Base-by-base conservation (phyloP, 176 grass and related monocot genomes). In the Triticum turgidum region DNA sequence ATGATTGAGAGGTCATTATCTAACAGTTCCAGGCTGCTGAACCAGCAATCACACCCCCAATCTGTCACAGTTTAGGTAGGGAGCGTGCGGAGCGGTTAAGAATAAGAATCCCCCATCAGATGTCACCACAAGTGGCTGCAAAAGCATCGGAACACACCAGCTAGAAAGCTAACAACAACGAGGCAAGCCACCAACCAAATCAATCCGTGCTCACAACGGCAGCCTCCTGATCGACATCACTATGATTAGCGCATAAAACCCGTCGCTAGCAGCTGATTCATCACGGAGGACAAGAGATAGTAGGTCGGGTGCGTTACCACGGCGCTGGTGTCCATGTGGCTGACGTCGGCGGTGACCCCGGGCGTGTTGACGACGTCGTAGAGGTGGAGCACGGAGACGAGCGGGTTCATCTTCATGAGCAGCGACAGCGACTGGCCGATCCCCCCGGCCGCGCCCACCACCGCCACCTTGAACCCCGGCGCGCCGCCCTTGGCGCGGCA, bases 371-470 rank as follows among this genome's bases (percentile, higher is more conserved):
- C 94, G 30, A 99, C 97, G 64, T 99, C 97, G 38, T 99, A 99
- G 80, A 99, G 83, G 83, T 99, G 94, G 62, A 99, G 88, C 77
- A 99, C 92, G n/a, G 97, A 99, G 0, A 99, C 90, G 34, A 99
- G 85, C 17, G 97, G 94, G 87, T 99, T 99, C 92, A 96, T 96
- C 88, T 99, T 99, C 94, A 99, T 94, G 67, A 99, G 92, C 92
- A 99, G n/a, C 11, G 94, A 84, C 52, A 99, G 92, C 10, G 97
- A 69, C 90, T 99, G 97, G 1, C 97, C 97, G 35, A 99, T 99
- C 49, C 96, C 97, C 10, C 97, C 97, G 1, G 97, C 92, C 5
- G 97, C 97, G 22, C 97, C 97, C 77, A 98, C 73, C 27, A 98
- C 89, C 3, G 94, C 97, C 52, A 94, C 94, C 86, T 92, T 98